Conservation (phyloP, 345 rosid genomes). For the Populus deltoides region DNA sequence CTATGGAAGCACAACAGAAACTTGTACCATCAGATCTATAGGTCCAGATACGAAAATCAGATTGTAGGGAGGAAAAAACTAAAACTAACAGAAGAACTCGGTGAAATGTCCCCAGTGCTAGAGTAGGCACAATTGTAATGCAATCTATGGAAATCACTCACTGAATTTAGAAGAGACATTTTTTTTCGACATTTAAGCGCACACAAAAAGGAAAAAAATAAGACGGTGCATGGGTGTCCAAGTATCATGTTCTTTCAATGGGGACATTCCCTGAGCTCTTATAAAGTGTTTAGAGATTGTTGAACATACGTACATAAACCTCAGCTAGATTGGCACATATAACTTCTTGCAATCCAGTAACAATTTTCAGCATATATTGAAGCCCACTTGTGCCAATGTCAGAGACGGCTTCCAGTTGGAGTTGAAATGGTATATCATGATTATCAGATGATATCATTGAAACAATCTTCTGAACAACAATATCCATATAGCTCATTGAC, state of each 20-base stretch:
- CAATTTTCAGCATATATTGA: slow-evolving; percentile 53
- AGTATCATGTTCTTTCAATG: slow-evolving; percentile 6
- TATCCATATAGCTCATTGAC: slow-evolving; percentile 48
- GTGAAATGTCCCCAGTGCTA: background rate
- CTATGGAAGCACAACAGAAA: slow-evolving; percentile 37
- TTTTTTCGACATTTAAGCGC: background rate
- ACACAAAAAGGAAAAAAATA: background rate
- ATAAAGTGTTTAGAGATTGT: slow-evolving; percentile 8
- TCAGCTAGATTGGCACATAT: slow-evolving; percentile 51
- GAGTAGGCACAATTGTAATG: background rate
- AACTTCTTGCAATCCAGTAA: slow-evolving; percentile 61
- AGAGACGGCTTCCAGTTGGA: slow-evolving; percentile 60
- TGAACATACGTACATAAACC: slow-evolving; percentile 54
- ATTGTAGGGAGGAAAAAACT: background rate
- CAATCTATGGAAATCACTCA: slow-evolving; percentile 2
- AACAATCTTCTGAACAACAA: slow-evolving; percentile 57
- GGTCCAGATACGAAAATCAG: background rate
- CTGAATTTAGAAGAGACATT: background rate
- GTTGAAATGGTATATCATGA: slow-evolving; percentile 45
- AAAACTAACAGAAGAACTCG: background rate
- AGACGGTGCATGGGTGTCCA: background rate
- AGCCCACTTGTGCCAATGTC: slow-evolving; percentile 56
- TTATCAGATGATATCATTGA: slow-evolving; percentile 46
- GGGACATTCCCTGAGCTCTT: slow-evolving; percentile 14
- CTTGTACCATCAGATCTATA: background rate